Evolutionary conservation across 73 alveolate species (phyloP).

Genomic region (Paramecium pentaurelia): DNA sequence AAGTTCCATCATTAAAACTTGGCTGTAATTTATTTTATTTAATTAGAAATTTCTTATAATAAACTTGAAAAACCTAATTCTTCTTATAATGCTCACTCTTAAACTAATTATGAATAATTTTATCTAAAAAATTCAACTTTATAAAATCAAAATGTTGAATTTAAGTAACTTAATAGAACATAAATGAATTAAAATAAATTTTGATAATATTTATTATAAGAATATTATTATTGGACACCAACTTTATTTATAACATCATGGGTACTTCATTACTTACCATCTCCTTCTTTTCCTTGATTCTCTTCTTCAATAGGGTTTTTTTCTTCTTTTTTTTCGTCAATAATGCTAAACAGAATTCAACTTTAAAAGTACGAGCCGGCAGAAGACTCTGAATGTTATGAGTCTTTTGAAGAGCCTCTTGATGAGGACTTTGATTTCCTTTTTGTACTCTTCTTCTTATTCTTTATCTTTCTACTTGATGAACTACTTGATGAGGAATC

Average conservation of each 20-base stretch:
- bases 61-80: not conserved
- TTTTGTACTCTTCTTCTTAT: constrained; percentile 3
- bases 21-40: not conserved
- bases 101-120: not conserved
- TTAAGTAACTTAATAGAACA: not conserved
- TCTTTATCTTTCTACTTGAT: constrained; percentile 21
- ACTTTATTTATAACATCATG: not conserved
- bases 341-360: constrained; percentile 19
- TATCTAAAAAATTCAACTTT: not conserved
- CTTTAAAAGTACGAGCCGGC: constrained; percentile 44
- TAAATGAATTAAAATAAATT: not conserved
- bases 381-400: constrained; percentile 35
- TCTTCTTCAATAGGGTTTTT: not conserved
- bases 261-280: constrained; percentile 29
- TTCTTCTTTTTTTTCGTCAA: constrained; percentile 7
- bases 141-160: not conserved
- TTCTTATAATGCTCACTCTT: not conserved
- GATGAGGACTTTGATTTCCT: constrained; percentile 20
- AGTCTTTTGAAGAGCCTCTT: constrained; percentile 20
- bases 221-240: not conserved
- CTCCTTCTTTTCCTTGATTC: not conserved
- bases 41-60: not conserved
- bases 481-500: constrained; percentile 23
- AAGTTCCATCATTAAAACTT: not conserved
- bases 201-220: not conserved